Conservation (phyloP, 2,329 filamentous ascomycete species). For the Ceratocystis smalleyi region DNA sequence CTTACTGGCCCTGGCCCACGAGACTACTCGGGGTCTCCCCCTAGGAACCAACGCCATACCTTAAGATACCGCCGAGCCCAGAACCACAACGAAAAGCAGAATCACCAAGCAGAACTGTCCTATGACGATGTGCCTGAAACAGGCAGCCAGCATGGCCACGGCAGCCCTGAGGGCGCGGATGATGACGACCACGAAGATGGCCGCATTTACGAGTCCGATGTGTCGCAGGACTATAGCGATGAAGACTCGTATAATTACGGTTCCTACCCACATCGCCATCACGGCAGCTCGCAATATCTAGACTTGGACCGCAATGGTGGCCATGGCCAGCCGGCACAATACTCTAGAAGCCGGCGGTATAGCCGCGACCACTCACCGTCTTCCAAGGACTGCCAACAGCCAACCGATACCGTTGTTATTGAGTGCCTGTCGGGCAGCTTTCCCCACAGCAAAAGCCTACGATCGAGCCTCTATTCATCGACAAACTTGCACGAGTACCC, state of each 20-base stretch:
- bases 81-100: constrained; percentile 21
- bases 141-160: constrained; percentile 20
- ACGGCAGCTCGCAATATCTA: constrained; percentile 16
- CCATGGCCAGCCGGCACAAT: constrained; percentile 8
- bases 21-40: constrained; percentile 31
- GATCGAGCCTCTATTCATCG: constrained; percentile 9
- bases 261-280: constrained; percentile 16
- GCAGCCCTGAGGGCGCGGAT: constrained; percentile 28
- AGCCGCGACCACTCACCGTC: constrained; percentile 23
- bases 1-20: constrained; percentile 26
- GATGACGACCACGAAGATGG: constrained; percentile 23
- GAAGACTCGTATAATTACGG: constrained; percentile 18
- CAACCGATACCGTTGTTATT: constrained; percentile 38
- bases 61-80: background rate
- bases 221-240: constrained; percentile 7
- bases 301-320: constrained; percentile 17
- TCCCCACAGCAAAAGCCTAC: constrained; percentile 7
- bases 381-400: constrained; percentile 26
- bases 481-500: constrained; percentile 14
- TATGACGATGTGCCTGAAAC: constrained; percentile 23
- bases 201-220: constrained; percentile 11
- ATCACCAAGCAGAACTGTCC: constrained; percentile 25
- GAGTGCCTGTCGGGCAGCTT: constrained; percentile 33
- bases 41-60: constrained; percentile 21
- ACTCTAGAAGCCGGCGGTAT: constrained; percentile 17